Percentiles rank a stretch among this genome's conserved stretches.
Conservation (phyloP, 2,329 filamentous ascomycete species). For the Parafenestella ontariensis region DNA sequence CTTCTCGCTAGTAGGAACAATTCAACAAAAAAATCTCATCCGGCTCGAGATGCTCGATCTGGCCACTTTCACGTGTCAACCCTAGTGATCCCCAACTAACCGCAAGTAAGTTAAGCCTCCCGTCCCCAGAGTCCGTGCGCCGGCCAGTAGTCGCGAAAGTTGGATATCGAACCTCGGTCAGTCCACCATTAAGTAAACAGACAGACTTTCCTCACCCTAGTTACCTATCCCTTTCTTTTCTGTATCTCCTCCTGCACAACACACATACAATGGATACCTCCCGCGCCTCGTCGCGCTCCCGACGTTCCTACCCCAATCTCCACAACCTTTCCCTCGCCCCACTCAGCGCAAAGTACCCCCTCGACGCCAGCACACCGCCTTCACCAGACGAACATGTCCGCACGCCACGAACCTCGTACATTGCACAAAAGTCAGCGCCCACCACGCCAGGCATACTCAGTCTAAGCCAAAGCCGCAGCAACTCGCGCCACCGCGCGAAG, state of each 20-base stretch:
- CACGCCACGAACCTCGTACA: slow-evolving; percentile 53
- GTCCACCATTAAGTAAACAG: slow-evolving; percentile 19
- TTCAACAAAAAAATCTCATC: neutral
- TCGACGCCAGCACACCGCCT: slow-evolving; percentile 52
- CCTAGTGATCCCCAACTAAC: slow-evolving; percentile 24
- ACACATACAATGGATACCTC: slow-evolving; percentile 30
- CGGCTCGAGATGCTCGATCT: neutral
- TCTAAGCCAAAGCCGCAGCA: slow-evolving; percentile 48
- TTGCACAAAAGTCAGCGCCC: slow-evolving; percentile 57
- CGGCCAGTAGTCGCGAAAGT: slow-evolving; percentile 5
- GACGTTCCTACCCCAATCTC: slow-evolving; percentile 66
- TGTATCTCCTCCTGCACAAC: neutral
- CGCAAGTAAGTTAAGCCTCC: slow-evolving; percentile 8
- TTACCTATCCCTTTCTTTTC: neutral
- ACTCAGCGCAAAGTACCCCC: slow-evolving; percentile 61
- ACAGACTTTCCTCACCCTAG: slow-evolving; percentile 1
- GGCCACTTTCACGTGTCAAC: slow-evolving; percentile 29
- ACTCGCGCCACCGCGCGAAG: slow-evolving; percentile 46
- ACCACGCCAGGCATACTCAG: slow-evolving; percentile 58
- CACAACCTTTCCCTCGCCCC: slow-evolving; percentile 68
- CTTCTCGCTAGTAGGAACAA: no score
- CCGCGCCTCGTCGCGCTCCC: slow-evolving; percentile 39
- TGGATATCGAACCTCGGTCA: slow-evolving; percentile 35
- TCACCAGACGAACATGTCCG: slow-evolving; percentile 37
- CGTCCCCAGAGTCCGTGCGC: slow-evolving; percentile 31